A percentile compares a stretch with the other conserved stretches of the same genome.
Evolutionary conservation across 805 yeast species (phyloP).

Genomic region (Candida silvatica): DNA sequence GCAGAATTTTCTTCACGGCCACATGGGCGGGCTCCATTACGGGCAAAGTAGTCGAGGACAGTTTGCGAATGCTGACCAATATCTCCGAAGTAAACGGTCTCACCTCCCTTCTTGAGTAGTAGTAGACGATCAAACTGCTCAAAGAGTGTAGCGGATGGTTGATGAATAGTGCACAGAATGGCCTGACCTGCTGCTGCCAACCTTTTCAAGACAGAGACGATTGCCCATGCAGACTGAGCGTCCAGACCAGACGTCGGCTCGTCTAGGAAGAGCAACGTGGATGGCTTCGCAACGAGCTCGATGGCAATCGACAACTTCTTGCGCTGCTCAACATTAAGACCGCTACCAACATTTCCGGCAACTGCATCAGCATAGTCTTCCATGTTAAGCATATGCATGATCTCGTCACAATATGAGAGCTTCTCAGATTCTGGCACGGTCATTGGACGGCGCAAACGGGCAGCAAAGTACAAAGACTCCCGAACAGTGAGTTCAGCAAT

Average conservation of each 20-base stretch:
- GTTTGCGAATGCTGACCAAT: conserved; percentile 36
- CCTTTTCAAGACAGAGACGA: conserved; percentile 39
- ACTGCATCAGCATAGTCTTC: conserved; percentile 42
- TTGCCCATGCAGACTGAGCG: conserved; percentile 53
- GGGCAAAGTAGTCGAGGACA: conserved; percentile 38
- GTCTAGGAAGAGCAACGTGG: conserved; percentile 43
- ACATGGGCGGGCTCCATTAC: conserved; percentile 59
- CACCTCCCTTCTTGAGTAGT: conserved; percentile 42
- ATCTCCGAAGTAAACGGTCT: conserved; percentile 47
- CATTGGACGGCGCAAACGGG: conserved; percentile 37
- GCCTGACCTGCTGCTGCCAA: conserved; percentile 47
- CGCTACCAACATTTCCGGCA: conserved; percentile 36
- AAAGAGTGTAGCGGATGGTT: conserved; percentile 39
- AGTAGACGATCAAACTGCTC: conserved; percentile 34
- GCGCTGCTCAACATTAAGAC: conserved; percentile 47
- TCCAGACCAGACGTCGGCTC: conserved; percentile 58
- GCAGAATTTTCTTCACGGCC: conserved; percentile 59
- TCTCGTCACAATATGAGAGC: conserved; percentile 33
- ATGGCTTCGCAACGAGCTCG: conserved; percentile 47
- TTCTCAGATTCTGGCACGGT: conserved; percentile 33
- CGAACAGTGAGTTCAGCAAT: conserved; percentile 41
- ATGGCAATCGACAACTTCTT: conserved; percentile 48
- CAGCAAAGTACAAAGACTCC: conserved; percentile 41
- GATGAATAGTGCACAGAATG: conserved; percentile 50
- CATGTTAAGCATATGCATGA: conserved; percentile 33